These are phyloP conservation scores for Podaxis rugospora DNA, from an alignment of 768 basidiomycete genomes.

Conservation along the genomic window DNA sequence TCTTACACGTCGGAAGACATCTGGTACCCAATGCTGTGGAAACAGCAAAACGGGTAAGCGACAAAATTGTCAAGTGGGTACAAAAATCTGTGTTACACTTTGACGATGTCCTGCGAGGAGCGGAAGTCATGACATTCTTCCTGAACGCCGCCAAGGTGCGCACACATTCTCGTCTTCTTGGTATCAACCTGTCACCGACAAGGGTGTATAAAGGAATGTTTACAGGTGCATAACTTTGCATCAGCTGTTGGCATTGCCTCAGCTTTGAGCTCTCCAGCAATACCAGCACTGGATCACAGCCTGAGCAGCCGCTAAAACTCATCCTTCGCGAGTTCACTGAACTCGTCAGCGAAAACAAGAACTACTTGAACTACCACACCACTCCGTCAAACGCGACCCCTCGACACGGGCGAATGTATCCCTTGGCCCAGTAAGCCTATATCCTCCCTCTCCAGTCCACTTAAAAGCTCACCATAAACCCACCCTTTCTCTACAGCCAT, in stretches of 20 bases:
- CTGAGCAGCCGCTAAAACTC: constrained; percentile 23
- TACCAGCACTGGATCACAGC: constrained; percentile 28
- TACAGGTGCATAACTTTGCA: constrained; percentile 37
- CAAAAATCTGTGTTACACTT: constrained; percentile 36
- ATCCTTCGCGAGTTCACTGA: constrained; percentile 29
- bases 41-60: constrained; percentile 25
- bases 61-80: constrained; percentile 35
- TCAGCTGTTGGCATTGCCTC: constrained; percentile 38
- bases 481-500: constrained; percentile 23
- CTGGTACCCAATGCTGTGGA: constrained; percentile 28
- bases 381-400: constrained; percentile 22
- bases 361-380: constrained; percentile 34
- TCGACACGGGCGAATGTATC: constrained; percentile 18
- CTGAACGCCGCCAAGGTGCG: constrained; percentile 34
- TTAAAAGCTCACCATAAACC: background rate
- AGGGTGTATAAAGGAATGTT: constrained; percentile 34
- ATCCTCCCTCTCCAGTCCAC: background rate
- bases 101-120: constrained; percentile 30
- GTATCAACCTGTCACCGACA: background rate
- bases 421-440: constrained; percentile 35
- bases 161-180: constrained; percentile 10
- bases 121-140: constrained; percentile 39
- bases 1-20: constrained; percentile 18
- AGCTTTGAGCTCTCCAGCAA: constrained; percentile 36
- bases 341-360: constrained; percentile 28